These are phyloP conservation scores for Adansonia gregorii DNA, from an alignment of 441 rosid genomes.

Conservation along the genomic window DNA sequence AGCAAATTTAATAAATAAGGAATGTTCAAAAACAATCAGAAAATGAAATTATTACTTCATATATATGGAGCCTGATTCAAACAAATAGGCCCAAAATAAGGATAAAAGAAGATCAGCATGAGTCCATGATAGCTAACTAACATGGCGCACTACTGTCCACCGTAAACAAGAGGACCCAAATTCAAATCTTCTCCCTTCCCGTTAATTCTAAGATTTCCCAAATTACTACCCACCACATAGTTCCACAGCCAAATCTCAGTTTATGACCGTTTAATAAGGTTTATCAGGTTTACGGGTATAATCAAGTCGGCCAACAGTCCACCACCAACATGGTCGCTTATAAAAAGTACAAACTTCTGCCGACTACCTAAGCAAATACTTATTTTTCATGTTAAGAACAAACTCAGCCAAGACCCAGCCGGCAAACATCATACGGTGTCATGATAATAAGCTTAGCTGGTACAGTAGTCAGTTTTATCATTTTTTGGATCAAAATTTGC, in stretches of 20 bases:
- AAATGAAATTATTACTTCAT: background rate
- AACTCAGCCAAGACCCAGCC: background rate
- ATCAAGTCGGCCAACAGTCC: background rate
- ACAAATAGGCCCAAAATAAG: background rate
- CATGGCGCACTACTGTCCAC: background rate
- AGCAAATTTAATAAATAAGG: background rate
- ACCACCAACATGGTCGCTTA: background rate
- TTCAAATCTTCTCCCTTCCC: background rate
- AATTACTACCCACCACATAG: background rate
- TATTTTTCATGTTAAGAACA: background rate
- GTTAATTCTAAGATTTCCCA: background rate
- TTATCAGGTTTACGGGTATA: background rate
- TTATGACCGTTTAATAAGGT: background rate
- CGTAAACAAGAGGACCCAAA: background rate
- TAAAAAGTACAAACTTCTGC: background rate
- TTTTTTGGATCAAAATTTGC: background rate
- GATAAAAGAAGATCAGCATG: background rate
- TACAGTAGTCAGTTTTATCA: background rate
- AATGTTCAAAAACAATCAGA: background rate
- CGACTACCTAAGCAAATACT: background rate
- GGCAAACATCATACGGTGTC: background rate
- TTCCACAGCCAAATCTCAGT: background rate
- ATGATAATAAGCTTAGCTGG: conserved; percentile 8
- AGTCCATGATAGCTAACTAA: conserved; percentile 13
- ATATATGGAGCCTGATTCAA: background rate